Base-by-base conservation (phyloP, 75 land plant genomes). In the Gnetum montanum region DNA sequence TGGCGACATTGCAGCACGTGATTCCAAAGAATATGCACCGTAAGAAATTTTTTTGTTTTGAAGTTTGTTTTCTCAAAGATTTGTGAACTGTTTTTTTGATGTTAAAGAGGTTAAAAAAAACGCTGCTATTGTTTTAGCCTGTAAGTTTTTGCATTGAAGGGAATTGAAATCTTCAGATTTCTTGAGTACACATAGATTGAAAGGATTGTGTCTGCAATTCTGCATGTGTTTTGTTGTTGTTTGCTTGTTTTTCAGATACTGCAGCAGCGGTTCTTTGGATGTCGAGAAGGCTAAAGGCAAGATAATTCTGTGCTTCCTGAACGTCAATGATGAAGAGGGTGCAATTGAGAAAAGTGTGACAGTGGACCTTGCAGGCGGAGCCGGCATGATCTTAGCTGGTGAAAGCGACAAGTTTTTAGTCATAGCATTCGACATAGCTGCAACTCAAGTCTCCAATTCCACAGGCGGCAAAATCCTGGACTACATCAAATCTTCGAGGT, bases 341-440 rank as follows among this genome's bases (percentile, higher is more conserved):
- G 33, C 24, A 31, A 8, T 6, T 1, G 19, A 13, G 1, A 59
- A 70, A 61, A 59, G 73, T n/a, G 7, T 6, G 3, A 27, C 7
- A 13, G 72, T 74, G 34, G 28, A 54, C 27, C 61, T 34, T 2
- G 72, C 72, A 16, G 78, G 72, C 16, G 80, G 72, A 20, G 71
- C 62, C 6, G 80, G 67, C 11, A 63, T 68, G 66, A 63, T 77
- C 43, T 6, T 62, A 6, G 50, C 59, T 22, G 56, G 52, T 44
- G 43, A 66, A 27, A 64, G 33, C 12, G 63, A 72, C 38, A 58
- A 27, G 8, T 46, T 24, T 34, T 26, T 13, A 5, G 28, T 31
- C 11, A 34, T 31, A 35, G 19, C 29, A 28, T 47, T 31, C 33
- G n/a, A 8, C 12, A 13, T 66, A 4, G 53, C 69, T 25, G 63